Base-by-base conservation (phyloP, 225 moss, liverwort and hornwort species). In the Sphagnum tenellum region DNA sequence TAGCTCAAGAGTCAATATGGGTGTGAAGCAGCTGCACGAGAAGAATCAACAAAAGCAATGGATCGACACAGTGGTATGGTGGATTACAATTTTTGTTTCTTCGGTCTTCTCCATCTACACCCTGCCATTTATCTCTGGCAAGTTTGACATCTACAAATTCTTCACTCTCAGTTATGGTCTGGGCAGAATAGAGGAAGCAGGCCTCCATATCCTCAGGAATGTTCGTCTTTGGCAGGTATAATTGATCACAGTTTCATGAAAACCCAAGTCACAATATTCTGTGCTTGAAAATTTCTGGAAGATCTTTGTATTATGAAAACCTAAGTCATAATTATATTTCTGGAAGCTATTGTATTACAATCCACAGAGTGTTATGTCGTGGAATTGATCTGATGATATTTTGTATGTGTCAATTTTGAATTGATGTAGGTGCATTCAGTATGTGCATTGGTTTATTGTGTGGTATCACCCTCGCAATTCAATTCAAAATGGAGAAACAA, bases 381-480 rank as follows among this genome's bases (percentile, higher is more conserved):
- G 29, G 29, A 29, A 29, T 29, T 29, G 29, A 29, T 29, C 29
- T 29, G 29, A 29, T 29, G 29, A 29, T 29, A 29, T 29, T n/a
- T 29, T 29, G 29, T 29, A 29, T 29, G 29, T 29, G 29, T 29
- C 29, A 29, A 0, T 29, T 29, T 29, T 29, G 29, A 29, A 52
- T 56, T 60, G 56, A 0, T 55, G 29, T 77, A 83, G 77, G 45
- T 77, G 12, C 84, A 88, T 47, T 49, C 83, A 2, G 0, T 59
- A 1, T 79, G 76, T 0, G 84, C 81, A 5, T 64, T 78, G 6
- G 9, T 76, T 56, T 84, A 64, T 47, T 8, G 81, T 0, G 10
- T 49, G 0, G 76, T 74, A 4, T 81, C 66, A 7, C 87, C 84
- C 2, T 71, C 84, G 55, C 87, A 81, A 60, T 88, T 88, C 71